Percentiles rank a stretch among this genome's conserved stretches.
Evolutionary conservation across 2,329 filamentous ascomycete species (phyloP).

Genomic region (Penicillium frequentans): DNA sequence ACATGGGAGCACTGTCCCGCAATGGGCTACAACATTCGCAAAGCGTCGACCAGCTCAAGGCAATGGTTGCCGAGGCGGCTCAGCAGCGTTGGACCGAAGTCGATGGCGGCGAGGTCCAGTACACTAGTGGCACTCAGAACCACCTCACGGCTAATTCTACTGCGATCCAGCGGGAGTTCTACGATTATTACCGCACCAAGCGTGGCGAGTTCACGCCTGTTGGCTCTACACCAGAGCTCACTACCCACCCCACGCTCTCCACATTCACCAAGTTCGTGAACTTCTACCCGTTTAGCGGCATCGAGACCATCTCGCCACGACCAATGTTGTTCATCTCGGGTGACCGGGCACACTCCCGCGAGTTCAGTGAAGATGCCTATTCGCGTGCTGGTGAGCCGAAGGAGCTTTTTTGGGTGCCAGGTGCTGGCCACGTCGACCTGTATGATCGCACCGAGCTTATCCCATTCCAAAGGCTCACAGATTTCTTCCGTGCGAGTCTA

Average conservation of each 20-base stretch:
- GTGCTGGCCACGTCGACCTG: conserved; percentile 38
- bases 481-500: conserved; percentile 23
- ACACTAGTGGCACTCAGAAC: conserved; percentile 20
- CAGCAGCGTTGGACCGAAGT: conserved; percentile 23
- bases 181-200: conserved; percentile 33
- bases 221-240: conserved; percentile 19
- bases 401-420: conserved; percentile 34
- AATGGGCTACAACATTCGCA: conserved; percentile 4
- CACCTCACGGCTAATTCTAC: conserved; percentile 21
- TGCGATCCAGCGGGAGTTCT: conserved; percentile 28
- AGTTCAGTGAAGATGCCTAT: conserved; percentile 26
- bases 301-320: conserved; percentile 24
- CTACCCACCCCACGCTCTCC: conserved; percentile 33
- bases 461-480: conserved; percentile 31
- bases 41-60: conserved; percentile 13
- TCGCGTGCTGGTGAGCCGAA: conserved; percentile 35
- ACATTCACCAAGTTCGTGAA: conserved; percentile 32
- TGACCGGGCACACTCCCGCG: conserved; percentile 22
- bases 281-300: conserved; percentile 26
- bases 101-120: conserved; percentile 9
- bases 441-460: conserved; percentile 40
- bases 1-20: conserved; percentile 6
- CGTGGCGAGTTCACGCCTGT: conserved; percentile 29
- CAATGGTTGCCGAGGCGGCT: conserved; percentile 10
- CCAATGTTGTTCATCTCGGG: conserved; percentile 24